Evolutionary conservation across 192 early-diverging fungal genomes (phyloP).

Genomic region (Backusella macrospora): DNA sequence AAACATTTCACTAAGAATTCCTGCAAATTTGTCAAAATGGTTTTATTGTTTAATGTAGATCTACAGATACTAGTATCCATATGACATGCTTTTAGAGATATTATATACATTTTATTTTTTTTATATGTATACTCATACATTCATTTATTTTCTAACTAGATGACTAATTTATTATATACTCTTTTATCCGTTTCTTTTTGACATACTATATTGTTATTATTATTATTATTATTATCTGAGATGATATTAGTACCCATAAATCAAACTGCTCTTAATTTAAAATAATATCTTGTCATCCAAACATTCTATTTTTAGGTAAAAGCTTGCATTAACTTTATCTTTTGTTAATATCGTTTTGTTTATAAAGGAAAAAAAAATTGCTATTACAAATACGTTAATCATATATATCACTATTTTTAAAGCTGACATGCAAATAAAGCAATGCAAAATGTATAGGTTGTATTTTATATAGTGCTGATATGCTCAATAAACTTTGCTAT

Average conservation of each 20-base stretch:
- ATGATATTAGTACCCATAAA: background rate
- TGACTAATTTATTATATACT: background rate
- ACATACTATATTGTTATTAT: background rate
- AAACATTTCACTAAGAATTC: background rate
- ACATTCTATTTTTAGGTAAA: slow-evolving; percentile 11
- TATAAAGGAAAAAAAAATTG: background rate
- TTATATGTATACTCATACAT: background rate
- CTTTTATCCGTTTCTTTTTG: background rate
- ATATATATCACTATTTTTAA: background rate
- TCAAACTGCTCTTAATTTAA: background rate
- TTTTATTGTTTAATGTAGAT: background rate
- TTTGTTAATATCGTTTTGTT: background rate
- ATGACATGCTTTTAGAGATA: background rate
- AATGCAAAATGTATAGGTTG: background rate
- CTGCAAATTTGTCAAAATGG: background rate
- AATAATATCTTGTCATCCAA: slow-evolving; percentile 1
- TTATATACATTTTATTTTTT: too few relatives aligned
- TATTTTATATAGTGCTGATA: too few relatives aligned
- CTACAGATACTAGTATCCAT: background rate
- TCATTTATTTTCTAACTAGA: background rate
- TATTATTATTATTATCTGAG: background rate
- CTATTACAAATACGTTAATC: background rate
- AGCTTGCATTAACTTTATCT: slow-evolving; percentile 4
- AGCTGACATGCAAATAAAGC: background rate
- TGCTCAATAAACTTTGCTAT: too few relatives aligned